Conservation (phyloP, 148 eudicot species). For the Rhododendron kiyosumense region DNA sequence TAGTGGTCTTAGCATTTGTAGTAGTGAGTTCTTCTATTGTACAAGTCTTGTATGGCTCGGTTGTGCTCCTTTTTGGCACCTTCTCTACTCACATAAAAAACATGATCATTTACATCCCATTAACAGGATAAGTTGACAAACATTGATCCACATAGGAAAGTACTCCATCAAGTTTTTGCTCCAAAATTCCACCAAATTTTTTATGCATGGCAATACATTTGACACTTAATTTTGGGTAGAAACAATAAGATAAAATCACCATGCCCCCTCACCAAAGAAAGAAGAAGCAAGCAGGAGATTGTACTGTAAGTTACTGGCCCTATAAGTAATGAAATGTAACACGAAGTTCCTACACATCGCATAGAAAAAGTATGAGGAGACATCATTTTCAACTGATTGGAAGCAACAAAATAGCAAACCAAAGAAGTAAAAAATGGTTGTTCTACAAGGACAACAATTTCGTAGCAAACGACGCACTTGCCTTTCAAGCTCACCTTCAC, state of each 20-base stretch:
- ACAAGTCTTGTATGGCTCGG: neutral
- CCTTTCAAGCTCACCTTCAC: conserved; percentile 99
- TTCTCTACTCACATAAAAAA: neutral
- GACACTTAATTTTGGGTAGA: neutral
- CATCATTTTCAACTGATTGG: neutral
- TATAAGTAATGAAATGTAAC: neutral
- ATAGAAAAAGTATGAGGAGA: neutral
- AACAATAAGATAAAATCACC: neutral
- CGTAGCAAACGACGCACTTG: conserved; percentile 7
- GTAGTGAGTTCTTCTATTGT: neutral
- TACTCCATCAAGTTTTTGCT: neutral
- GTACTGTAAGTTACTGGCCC: neutral
- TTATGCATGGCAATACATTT: neutral
- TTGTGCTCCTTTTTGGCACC: conserved; percentile 1
- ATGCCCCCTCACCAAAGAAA: too few relatives aligned
- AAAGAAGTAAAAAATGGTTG: neutral
- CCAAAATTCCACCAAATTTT: neutral
- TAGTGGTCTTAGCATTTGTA: neutral
- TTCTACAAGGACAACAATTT: neutral
- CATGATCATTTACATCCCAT: neutral
- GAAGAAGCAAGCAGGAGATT: neutral
- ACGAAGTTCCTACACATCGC: neutral
- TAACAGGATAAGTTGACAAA: neutral
- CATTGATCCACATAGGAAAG: neutral
- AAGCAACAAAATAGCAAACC: neutral